Evolutionary conservation across 2,329 filamentous ascomycete species (phyloP).

Genomic region (Colletotrichum tanaceti): DNA sequence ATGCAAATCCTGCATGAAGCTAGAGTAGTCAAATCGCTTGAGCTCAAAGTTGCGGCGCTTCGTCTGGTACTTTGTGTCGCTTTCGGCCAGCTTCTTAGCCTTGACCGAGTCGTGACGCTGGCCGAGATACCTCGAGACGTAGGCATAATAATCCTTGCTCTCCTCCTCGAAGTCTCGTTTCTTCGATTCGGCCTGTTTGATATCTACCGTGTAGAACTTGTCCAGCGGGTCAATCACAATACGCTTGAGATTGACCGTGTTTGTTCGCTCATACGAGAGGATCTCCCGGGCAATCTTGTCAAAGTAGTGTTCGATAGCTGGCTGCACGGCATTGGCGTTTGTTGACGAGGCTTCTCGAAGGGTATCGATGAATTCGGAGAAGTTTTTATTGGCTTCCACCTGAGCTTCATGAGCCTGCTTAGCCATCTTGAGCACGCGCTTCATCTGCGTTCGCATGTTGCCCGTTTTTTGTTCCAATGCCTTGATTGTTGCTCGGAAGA

Average conservation of each 20-base stretch:
- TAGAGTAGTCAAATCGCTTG: constrained; percentile 98
- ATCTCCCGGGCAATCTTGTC: constrained; percentile 96
- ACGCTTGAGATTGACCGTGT: constrained; percentile 85
- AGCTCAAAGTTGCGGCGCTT: constrained; percentile 96
- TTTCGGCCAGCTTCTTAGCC: constrained; percentile 95
- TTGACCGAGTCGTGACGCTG: constrained; percentile 96
- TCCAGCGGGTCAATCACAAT: constrained; percentile 94
- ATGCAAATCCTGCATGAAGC: constrained; percentile 99
- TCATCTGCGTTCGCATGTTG: constrained; percentile 93
- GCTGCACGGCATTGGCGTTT: constrained; percentile 96
- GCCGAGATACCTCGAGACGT: constrained; percentile 94
- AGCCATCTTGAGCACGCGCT: constrained; percentile 94
- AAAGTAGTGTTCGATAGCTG: constrained; percentile 96
- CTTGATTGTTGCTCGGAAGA: constrained; percentile 97
- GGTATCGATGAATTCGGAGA: constrained; percentile 84
- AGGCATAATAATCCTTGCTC: constrained; percentile 97
- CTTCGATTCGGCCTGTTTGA: constrained; percentile 97
- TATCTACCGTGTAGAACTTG: constrained; percentile 93
- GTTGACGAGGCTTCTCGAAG: constrained; percentile 88
- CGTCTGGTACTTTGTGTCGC: constrained; percentile 94
- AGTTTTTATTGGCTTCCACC: constrained; percentile 84
- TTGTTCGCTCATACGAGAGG: constrained; percentile 84
- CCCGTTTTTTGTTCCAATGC: constrained; percentile 95
- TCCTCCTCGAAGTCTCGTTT: constrained; percentile 99
- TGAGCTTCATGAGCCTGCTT: constrained; percentile 87